A percentile compares a stretch with the other conserved stretches of the same genome.
Conservation (phyloP, 768 basidiomycete species). For the Boletus rubescentipes region DNA sequence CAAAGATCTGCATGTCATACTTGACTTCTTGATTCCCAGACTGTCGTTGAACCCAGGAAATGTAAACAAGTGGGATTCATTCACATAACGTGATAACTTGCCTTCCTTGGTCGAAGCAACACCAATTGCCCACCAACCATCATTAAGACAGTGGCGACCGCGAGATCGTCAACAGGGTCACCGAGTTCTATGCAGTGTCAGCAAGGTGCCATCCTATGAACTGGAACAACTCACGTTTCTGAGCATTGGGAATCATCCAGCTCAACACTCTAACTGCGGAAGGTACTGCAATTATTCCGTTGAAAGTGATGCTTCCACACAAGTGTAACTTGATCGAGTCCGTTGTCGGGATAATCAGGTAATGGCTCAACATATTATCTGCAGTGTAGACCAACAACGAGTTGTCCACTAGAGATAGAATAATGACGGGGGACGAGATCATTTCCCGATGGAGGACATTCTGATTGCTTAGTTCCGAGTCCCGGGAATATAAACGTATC, state of each 20-base stretch:
- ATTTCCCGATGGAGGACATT: constrained; percentile 82
- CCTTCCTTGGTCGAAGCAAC: constrained; percentile 86
- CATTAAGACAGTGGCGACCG: constrained; percentile 94
- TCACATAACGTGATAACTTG: constrained; percentile 27
- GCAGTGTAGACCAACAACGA: constrained; percentile 91
- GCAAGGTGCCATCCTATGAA: constrained; percentile 2
- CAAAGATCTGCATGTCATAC: constrained; percentile 96
- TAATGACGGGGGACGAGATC: constrained; percentile 74
- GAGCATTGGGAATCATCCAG: constrained; percentile 94
- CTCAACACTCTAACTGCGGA: constrained; percentile 85
- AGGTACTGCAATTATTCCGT: constrained; percentile 84
- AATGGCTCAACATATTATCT: constrained; percentile 93
- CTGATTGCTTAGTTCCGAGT: constrained; percentile 79
- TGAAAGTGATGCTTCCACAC: constrained; percentile 94
- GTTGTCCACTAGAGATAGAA: constrained; percentile 91
- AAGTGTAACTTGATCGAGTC: constrained; percentile 83
- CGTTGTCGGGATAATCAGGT: constrained; percentile 80
- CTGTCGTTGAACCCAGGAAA: constrained; percentile 37
- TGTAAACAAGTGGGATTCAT: neutral
- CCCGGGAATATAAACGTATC: constrained; percentile 93
- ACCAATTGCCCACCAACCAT: constrained; percentile 91
- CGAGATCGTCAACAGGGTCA: constrained; percentile 88
- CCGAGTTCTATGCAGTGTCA: constrained; percentile 68
- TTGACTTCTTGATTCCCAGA: constrained; percentile 85
- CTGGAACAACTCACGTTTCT: constrained; percentile 69